Evolutionary conservation across 1,284 basidiomycete species (phyloP).

Genomic region (Leccinum solheimii): DNA sequence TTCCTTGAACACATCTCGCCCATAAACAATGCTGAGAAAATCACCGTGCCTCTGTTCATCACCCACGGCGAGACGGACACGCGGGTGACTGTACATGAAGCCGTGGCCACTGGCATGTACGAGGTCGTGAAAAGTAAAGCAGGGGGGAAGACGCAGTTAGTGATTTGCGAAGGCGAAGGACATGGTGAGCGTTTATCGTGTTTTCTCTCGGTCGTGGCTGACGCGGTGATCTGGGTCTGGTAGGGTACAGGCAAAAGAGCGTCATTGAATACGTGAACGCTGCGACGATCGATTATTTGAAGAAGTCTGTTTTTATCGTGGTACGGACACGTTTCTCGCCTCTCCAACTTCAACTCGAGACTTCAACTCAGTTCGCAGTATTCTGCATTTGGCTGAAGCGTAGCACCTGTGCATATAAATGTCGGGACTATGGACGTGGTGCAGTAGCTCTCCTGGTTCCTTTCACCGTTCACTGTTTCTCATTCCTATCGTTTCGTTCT

Average conservation of each 20-base stretch:
- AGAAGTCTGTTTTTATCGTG: constrained; percentile 15
- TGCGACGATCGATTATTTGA: constrained; percentile 36
- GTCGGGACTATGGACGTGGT: not conserved
- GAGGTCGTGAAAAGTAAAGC: constrained; percentile 20
- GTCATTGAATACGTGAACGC: constrained; percentile 43
- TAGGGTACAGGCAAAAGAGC: constrained; percentile 43
- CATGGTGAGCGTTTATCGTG: constrained; percentile 33
- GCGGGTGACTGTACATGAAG: constrained; percentile 38
- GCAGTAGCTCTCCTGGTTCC: not conserved
- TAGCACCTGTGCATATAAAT: constrained; percentile 10
- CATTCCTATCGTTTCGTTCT: not conserved
- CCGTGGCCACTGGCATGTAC: constrained; percentile 26
- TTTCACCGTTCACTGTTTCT: not conserved
- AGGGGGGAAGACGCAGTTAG: constrained; percentile 31
- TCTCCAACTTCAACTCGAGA: not conserved
- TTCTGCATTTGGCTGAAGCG: not conserved
- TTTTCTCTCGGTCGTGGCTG: not conserved
- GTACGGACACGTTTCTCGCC: not conserved
- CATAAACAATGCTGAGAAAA: constrained; percentile 37
- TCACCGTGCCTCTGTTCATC: constrained; percentile 36
- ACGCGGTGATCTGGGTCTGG: not conserved
- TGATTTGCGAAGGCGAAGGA: constrained; percentile 42
- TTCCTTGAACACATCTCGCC: constrained; percentile 40
- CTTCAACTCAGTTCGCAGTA: constrained; percentile 1
- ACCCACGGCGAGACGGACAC: constrained; percentile 42